Conservation (phyloP, 2,329 filamentous ascomycete genomes). For the Huntiella abstrusa region DNA sequence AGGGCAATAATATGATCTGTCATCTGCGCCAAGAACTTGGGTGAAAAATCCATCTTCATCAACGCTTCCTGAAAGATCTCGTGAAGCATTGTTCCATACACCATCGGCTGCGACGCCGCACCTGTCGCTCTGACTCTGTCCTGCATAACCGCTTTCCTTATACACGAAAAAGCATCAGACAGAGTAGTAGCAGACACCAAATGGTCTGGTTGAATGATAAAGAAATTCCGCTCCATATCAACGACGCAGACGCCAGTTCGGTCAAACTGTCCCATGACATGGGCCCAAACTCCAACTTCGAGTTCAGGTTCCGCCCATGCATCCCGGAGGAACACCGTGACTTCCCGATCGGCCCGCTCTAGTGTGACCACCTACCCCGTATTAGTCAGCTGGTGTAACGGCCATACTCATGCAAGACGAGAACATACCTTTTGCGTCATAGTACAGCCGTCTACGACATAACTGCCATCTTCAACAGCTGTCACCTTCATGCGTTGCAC, state of each 20-base stretch:
- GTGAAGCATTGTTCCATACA: slow-evolving; percentile 87
- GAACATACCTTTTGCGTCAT: slow-evolving; percentile 7
- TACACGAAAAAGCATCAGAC: slow-evolving; percentile 87
- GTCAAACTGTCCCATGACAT: slow-evolving; percentile 67
- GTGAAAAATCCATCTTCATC: slow-evolving; percentile 64
- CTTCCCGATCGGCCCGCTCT: slow-evolving; percentile 52
- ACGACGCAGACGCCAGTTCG: slow-evolving; percentile 52
- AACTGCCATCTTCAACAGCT: slow-evolving; percentile 4
- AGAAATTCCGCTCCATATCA: slow-evolving; percentile 63
- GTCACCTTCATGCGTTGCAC: slow-evolving; percentile 10
- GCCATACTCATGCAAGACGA: not conserved
- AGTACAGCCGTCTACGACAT: not conserved
- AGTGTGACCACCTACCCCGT: slow-evolving; percentile 54
- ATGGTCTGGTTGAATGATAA: slow-evolving; percentile 89
- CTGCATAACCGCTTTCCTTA: slow-evolving; percentile 77
- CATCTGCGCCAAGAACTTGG: slow-evolving; percentile 42
- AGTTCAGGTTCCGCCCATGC: slow-evolving; percentile 75
- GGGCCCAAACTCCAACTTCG: slow-evolving; percentile 56
- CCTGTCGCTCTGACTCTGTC: slow-evolving; percentile 85
- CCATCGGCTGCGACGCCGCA: slow-evolving; percentile 57
- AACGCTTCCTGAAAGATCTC: slow-evolving; percentile 89
- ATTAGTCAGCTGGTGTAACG: slow-evolving; percentile 11
- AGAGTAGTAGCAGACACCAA: slow-evolving; percentile 88
- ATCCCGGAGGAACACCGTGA: slow-evolving; percentile 57
- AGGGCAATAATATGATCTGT: slow-evolving; percentile 52